Conservation (phyloP, 1,139 yeast genomes). For the Yamadazyma epiphylla region DNA sequence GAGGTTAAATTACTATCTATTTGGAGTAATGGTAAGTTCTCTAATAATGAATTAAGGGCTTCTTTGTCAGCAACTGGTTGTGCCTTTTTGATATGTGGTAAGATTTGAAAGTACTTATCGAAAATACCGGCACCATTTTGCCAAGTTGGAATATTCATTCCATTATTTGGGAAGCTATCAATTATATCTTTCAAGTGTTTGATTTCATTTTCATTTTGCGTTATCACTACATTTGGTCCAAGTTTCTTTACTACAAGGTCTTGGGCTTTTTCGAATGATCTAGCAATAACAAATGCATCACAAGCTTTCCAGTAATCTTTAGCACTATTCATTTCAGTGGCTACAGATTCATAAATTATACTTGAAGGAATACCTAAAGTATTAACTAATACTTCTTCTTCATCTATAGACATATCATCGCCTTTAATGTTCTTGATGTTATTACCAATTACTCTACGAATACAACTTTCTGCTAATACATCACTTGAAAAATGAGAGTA, state of each 20-base stretch:
- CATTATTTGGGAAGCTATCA: conserved; percentile 42
- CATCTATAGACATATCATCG: conserved; percentile 17
- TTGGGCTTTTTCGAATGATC: conserved; percentile 63
- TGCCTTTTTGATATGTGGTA: conserved; percentile 12
- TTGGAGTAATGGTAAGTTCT: conserved; percentile 40
- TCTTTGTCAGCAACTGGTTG: conserved; percentile 3
- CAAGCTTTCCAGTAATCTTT: conserved; percentile 56
- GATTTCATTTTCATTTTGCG: conserved; percentile 32
- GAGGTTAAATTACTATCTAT: conserved; percentile 15
- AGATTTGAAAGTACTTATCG: conserved; percentile 37
- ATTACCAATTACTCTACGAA: conserved; percentile 43
- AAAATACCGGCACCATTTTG: conserved; percentile 57
- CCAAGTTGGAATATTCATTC: conserved; percentile 51
- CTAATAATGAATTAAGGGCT: conserved; percentile 25
- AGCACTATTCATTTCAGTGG: conserved; percentile 37
- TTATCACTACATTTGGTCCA: conserved; percentile 66
- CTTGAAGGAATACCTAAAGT: conserved; percentile 43
- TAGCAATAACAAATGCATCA: conserved; percentile 60
- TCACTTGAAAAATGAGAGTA: conserved; percentile 51
- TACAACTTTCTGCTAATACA: conserved; percentile 29
- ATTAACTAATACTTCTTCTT: conserved; percentile 30
- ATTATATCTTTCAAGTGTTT: conserved; percentile 39
- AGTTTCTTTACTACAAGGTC: conserved; percentile 48
- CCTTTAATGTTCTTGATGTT: conserved; percentile 41
- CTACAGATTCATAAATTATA: conserved; percentile 50